Evolutionary conservation across 257 asterid genomes (phyloP).

Genomic region (Ilex asprella): DNA sequence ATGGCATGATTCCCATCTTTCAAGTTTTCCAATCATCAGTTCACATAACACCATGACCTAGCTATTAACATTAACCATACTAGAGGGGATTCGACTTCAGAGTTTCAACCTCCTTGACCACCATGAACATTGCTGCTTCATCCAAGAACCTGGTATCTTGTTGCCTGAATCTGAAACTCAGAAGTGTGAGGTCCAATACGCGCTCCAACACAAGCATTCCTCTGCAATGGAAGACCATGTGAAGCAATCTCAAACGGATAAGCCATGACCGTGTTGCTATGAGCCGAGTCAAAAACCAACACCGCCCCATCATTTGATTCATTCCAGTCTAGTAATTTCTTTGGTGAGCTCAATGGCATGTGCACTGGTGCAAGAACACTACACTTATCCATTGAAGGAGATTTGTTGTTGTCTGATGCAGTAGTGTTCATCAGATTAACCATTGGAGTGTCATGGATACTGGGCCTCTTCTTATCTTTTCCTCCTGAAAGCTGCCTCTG

Average conservation of each 20-base stretch:
- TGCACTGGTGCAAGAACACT: neutral
- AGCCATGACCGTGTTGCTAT: neutral
- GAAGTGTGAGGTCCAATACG: neutral
- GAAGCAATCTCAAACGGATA: neutral
- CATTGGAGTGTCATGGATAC: neutral
- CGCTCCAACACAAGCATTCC: no score
- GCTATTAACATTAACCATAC: no score
- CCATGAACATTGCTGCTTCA: neutral
- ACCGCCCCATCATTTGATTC: neutral
- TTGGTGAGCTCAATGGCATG: neutral
- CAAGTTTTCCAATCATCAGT: no score
- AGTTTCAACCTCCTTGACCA: no score
- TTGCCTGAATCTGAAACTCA: neutral
- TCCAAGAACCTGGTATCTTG: neutral
- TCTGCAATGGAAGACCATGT: neutral
- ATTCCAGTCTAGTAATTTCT: neutral
- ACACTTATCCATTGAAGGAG: neutral
- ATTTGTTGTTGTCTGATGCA: neutral
- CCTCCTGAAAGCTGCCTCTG: neutral
- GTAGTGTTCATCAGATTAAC: neutral
- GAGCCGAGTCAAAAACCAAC: neutral
- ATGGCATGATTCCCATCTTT: no score
- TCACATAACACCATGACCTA: no score
- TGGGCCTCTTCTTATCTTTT: no score
- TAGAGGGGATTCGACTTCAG: no score